A percentile compares a stretch with the other conserved stretches of the same genome.
These are phyloP conservation scores for Inga oerstediana DNA, from an alignment of 306 rosid genomes.

Conservation along the genomic window DNA sequence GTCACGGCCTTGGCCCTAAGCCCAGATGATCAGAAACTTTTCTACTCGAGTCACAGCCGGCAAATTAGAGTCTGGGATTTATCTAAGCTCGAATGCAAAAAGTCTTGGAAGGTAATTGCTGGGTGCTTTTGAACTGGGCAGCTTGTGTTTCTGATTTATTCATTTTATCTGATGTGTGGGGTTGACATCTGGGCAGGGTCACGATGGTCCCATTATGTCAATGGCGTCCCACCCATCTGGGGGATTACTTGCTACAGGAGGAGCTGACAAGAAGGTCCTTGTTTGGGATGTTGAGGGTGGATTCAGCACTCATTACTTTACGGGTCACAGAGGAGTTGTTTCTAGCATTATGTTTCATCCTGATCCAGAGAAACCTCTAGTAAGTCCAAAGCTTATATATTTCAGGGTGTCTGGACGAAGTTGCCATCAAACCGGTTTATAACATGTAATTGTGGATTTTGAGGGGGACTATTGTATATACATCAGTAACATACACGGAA, in stretches of 20 bases:
- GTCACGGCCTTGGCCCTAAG: conserved; percentile 74
- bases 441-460: too few relatives aligned
- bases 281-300: conserved; percentile 98
- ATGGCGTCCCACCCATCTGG: conserved; percentile 89
- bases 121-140: background rate
- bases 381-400: conserved; percentile 42
- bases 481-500: background rate
- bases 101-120: conserved; percentile 85
- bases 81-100: conserved; percentile 67
- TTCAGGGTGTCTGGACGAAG: background rate
- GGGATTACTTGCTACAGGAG: conserved; percentile 89
- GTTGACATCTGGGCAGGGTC: conserved; percentile 59
- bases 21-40: conserved; percentile 71
- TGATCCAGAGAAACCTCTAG: conserved; percentile 67
- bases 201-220: conserved; percentile 94
- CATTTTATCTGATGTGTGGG: background rate
- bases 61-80: conserved; percentile 92
- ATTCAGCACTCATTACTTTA: conserved; percentile 88
- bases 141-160: background rate
- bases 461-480: background rate
- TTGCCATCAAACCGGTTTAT: background rate
- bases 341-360: conserved; percentile 82
- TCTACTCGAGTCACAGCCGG: conserved; percentile 77
- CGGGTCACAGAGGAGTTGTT: conserved; percentile 85
- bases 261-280: conserved; percentile 90